Conservation (phyloP, 225 moss, liverwort and hornwort genomes). For the Climacium dendroides region DNA sequence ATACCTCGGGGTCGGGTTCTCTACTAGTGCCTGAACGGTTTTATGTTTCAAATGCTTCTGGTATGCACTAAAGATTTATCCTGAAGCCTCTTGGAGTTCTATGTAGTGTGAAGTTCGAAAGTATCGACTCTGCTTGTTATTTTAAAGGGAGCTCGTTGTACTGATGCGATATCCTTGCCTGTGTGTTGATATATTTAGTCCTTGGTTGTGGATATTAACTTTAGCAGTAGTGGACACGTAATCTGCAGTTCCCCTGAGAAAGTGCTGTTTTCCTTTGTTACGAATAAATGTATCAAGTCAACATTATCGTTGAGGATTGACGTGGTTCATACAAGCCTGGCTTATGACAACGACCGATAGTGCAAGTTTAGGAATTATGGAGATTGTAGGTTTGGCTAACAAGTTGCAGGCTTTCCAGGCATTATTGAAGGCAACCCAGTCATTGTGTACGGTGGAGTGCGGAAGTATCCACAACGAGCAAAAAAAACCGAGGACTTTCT, state of each 20-base stretch:
- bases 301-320: neutral
- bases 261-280: neutral
- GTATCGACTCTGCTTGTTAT: neutral
- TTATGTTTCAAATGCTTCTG: neutral
- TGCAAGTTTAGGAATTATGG: neutral
- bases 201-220: neutral
- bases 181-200: neutral
- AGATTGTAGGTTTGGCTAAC: neutral
- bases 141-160: neutral
- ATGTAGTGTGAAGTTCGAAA: neutral
- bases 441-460: slow-evolving; percentile 77
- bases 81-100: neutral
- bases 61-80: neutral
- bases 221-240: neutral
- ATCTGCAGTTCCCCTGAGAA: neutral
- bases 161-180: neutral
- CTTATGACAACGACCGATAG: no score
- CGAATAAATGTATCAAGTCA: neutral
- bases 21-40: neutral
- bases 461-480: slow-evolving; percentile 57
- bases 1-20: neutral
- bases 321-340: neutral
- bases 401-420: slow-evolving; percentile 1
- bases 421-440: slow-evolving; percentile 38
- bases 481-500: slow-evolving; percentile 59